A percentile compares a stretch with the other conserved stretches of the same genome.
Conservation (phyloP, 176 grass and related monocot species). For the Phyllostachys edulis region DNA sequence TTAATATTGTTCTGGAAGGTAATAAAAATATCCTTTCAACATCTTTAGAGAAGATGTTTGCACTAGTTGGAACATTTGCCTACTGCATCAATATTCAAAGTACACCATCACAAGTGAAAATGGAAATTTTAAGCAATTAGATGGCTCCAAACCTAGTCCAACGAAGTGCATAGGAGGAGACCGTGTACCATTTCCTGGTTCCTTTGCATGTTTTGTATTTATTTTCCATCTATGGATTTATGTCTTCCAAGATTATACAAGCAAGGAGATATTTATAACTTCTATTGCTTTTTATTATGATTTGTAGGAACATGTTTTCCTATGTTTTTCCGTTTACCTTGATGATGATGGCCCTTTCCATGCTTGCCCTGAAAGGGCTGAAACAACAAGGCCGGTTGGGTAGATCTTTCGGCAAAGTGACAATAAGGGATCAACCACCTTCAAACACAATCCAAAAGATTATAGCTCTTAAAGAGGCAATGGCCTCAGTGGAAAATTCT, state of each 20-base stretch:
- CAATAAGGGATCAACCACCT: constrained; percentile 80
- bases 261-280: constrained; percentile 9
- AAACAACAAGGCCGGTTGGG: constrained; percentile 91
- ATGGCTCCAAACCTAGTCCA: neutral
- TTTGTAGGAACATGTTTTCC: constrained; percentile 72
- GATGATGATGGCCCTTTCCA: constrained; percentile 61
- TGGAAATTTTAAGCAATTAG: neutral
- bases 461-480: constrained; percentile 90
- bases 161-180: neutral
- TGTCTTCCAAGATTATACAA: constrained; percentile 10
- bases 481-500: constrained; percentile 87
- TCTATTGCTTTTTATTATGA: neutral
- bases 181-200: neutral
- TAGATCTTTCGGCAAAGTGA: constrained; percentile 89
- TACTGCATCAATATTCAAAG: neutral
- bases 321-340: constrained; percentile 71
- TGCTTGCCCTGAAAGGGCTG: constrained; percentile 83
- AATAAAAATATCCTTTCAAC: neutral
- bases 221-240: constrained; percentile 5
- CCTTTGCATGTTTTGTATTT: neutral
- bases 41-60: neutral
- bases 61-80: neutral
- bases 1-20: constrained; percentile 1
- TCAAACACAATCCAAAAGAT: constrained; percentile 98
- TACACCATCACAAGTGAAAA: neutral